Base-by-base conservation (phyloP, 129 eudicot genomes). In the Flaveria brownii region DNA sequence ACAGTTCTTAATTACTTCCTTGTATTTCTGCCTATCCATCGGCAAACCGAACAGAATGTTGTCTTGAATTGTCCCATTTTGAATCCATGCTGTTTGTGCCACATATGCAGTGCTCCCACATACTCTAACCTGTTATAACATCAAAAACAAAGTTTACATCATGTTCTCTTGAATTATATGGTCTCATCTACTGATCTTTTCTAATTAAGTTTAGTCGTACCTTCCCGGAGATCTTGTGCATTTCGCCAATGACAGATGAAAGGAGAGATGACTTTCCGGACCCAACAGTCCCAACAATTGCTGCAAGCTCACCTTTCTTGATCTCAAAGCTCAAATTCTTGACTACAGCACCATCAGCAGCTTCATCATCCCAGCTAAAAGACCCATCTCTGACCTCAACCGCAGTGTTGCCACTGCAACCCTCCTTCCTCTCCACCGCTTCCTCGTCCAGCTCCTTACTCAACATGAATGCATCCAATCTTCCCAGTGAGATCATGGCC, bases 71-170 rank as follows among this genome's bases (percentile, higher is more conserved):
- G 97, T 88, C 56, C 89, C 93, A 47, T 78, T 88, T 57, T 88
- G 93, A 43, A 91, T 91, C 97, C 97, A 91, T 18, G 99, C 81
- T 2, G 96, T 84, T 75, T 94, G 99, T 12, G 99, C 96, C 69
- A 94, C 99, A 71, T 91, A 94, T 4, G 97, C 99, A 5, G 97
- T 94, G 72, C 82, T 87, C 16, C 99, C 99, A 79, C 90, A 91
- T 1, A 94, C 94, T 49, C 80, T 93, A 42, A 90, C 84, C 98
- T 92, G 89, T 65, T 46, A 51, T 51, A 57, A 68, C 66, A 79
- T 63, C 39, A 74, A 52, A 36, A 79, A 14, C 9, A 17, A 73
- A 68, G 39, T 73, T 68, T 69, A 66, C 17, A 50, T 33, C 16
- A 26, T n/a, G 42, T 18, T 25, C 4, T 20, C 45, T 51, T 25